Conservation (phyloP, 108 stramenopile genomes). For the Skeletonema grethae region DNA sequence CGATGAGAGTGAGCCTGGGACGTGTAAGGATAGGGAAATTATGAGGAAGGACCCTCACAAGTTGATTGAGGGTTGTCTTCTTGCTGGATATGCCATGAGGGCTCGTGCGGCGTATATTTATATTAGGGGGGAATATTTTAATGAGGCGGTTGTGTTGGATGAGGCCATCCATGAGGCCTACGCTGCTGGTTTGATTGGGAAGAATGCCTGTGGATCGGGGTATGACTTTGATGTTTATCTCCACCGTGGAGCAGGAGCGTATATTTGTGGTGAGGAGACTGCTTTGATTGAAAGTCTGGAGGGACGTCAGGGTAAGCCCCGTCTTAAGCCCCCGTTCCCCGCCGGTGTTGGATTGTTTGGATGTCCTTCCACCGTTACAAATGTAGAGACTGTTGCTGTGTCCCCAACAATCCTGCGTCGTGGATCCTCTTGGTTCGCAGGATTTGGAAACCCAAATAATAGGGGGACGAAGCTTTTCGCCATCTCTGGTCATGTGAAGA, state of each 20-base stretch:
- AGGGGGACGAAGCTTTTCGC: constrained; percentile 98
- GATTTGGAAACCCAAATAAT: constrained; percentile 97
- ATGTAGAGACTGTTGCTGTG: constrained; percentile 99
- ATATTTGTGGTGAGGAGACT: constrained; percentile 99
- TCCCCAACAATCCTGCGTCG: constrained; percentile 97
- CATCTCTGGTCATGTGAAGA: constrained; percentile 99
- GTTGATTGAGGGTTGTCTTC: constrained; percentile 97
- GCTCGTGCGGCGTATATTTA: constrained; percentile 99
- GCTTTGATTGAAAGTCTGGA: constrained; percentile 98
- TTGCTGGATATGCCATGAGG: constrained; percentile 99
- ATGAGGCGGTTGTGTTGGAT: constrained; percentile 98
- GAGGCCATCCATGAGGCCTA: constrained; percentile 99
- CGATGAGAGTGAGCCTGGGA: constrained; percentile 99
- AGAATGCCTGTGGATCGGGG: constrained; percentile 96
- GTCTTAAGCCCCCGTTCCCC: constrained; percentile 99
- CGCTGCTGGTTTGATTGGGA: constrained; percentile 93
- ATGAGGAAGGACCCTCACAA: constrained; percentile 99
- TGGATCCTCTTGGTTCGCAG: constrained; percentile 96
- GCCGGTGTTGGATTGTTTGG: constrained; percentile 99
- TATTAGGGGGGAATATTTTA: constrained; percentile 99
- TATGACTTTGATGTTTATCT: constrained; percentile 99
- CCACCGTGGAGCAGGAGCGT: constrained; percentile 99
- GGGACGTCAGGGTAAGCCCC: constrained; percentile 95
- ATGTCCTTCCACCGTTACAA: constrained; percentile 99
- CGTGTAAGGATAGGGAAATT: constrained; percentile 99